Conservation (phyloP, 2,329 filamentous ascomycete genomes). For the Diaporthe velutina region DNA sequence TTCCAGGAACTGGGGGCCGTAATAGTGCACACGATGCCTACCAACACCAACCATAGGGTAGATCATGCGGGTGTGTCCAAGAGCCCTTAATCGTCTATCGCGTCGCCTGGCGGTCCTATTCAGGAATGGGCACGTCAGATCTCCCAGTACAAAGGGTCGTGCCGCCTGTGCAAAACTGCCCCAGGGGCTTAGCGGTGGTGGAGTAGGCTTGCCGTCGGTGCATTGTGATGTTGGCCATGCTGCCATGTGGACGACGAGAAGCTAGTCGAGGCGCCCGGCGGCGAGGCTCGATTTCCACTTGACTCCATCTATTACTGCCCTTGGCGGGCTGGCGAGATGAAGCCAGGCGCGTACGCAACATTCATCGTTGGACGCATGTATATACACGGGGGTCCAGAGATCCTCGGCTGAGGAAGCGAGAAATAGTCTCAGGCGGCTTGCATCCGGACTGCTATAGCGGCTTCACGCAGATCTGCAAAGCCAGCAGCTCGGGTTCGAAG, state of each 20-base stretch:
- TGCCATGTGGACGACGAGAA: slow-evolving; percentile 15
- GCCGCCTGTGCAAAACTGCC: slow-evolving; percentile 18
- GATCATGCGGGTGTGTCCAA: slow-evolving; percentile 10
- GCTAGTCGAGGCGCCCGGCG: slow-evolving; percentile 30
- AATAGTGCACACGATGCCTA: slow-evolving; percentile 9
- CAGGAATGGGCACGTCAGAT: slow-evolving; percentile 8
- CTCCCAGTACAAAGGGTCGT: background rate
- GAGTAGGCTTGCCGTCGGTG: slow-evolving; percentile 15
- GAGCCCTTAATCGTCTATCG: slow-evolving; percentile 10
- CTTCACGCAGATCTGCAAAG: background rate
- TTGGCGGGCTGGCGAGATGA: background rate
- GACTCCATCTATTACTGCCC: slow-evolving; percentile 8
- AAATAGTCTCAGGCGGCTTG: background rate
- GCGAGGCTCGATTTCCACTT: background rate
- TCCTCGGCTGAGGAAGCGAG: background rate
- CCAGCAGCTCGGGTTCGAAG: slow-evolving; percentile 16
- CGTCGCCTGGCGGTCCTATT: slow-evolving; percentile 17
- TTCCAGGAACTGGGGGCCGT: slow-evolving; percentile 20
- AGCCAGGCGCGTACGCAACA: background rate
- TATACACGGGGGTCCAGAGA: background rate
- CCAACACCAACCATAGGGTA: background rate
- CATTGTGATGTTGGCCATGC: slow-evolving; percentile 1
- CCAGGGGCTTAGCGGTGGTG: slow-evolving; percentile 25
- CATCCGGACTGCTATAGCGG: background rate
- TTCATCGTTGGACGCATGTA: background rate